phyloP scores from a whole-genome alignment of 345 rosid species.

The Moringa oleifera region DNA sequence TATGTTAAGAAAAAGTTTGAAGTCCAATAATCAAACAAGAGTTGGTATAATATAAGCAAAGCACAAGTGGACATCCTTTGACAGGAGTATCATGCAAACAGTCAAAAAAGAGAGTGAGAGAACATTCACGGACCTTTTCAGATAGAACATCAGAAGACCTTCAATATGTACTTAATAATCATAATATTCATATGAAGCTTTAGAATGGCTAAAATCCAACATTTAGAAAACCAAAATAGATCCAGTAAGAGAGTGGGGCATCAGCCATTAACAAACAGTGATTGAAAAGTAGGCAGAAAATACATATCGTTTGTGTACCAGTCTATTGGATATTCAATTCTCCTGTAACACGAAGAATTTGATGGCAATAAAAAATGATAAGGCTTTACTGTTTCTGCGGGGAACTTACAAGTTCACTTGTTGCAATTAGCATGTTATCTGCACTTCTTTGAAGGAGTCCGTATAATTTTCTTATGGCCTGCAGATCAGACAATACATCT shows the following conservation, averaged over 20 bases:
- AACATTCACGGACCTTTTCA: too few relatives aligned
- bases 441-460: constrained; percentile 25
- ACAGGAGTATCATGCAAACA: not conserved
- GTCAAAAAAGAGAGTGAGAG: too few relatives aligned
- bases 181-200: not conserved
- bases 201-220: too few relatives aligned
- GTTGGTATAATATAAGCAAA: not conserved
- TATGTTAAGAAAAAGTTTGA: too few relatives aligned
- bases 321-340: too few relatives aligned
- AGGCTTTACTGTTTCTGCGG: too few relatives aligned
- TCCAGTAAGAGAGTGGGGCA: too few relatives aligned
- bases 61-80: not conserved
- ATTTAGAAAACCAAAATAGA: too few relatives aligned
- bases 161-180: not conserved
- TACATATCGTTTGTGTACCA: too few relatives aligned
- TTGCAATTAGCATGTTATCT: constrained; percentile 5
- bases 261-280: not conserved
- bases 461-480: constrained; percentile 44
- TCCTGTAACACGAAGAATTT: not conserved
- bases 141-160: too few relatives aligned
- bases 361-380: not conserved
- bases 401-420: constrained; percentile 29
- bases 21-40: not conserved
- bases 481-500: constrained; percentile 34
- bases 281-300: not conserved